phyloP scores from a whole-genome alignment of 73 alveolate genomes.

The Paramecium sexaurelia region DNA sequence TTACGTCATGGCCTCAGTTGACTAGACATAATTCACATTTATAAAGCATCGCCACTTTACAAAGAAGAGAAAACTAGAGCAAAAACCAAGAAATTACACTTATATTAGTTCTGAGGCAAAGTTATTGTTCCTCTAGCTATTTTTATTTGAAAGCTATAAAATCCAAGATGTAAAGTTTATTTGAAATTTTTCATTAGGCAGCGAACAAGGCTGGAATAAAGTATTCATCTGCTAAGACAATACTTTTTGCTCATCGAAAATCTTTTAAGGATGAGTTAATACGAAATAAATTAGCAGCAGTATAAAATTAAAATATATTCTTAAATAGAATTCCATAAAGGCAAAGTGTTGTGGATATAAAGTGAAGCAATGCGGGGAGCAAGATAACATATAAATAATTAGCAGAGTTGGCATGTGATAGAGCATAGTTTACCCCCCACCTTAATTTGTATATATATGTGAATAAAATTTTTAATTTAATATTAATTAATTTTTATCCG shows the following conservation, averaged over 20 bases:
- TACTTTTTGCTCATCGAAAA: conserved; percentile 25
- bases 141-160: conserved; percentile 27
- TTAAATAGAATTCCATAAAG: neutral
- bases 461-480: neutral
- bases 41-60: conserved; percentile 5
- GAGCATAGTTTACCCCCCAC: neutral
- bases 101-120: neutral
- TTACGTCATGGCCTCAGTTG: conserved; percentile 43
- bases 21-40: neutral
- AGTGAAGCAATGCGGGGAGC: neutral
- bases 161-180: neutral
- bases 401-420: conserved; percentile 2
- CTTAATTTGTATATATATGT: neutral
- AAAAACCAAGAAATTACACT: conserved; percentile 11
- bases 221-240: conserved; percentile 29
- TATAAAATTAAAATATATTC: neutral
- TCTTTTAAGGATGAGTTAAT: conserved; percentile 22
- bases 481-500: conserved; percentile 27
- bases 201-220: conserved; percentile 30
- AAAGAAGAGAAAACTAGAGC: conserved; percentile 20
- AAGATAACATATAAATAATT: neutral
- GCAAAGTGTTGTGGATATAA: neutral
- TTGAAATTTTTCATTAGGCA: neutral
- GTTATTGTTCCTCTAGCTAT: neutral
- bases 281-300: conserved; percentile 4